Base-by-base conservation (phyloP, 2,329 filamentous ascomycete genomes). In the Epichloe sibirici region DNA sequence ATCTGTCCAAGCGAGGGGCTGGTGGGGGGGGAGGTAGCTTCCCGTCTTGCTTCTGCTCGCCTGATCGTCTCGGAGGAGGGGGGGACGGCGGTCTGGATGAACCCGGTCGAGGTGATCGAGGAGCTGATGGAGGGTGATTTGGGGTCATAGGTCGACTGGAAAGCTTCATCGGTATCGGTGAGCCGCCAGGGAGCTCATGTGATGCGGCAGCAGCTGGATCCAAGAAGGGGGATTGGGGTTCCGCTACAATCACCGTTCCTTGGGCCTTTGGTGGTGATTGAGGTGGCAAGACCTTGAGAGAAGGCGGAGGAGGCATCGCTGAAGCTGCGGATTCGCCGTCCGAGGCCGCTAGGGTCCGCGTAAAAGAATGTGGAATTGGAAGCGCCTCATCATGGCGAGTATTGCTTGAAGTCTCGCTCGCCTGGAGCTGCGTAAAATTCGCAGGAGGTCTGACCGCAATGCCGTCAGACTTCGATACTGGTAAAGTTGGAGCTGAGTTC, bases 1-100 rank as follows among this genome's bases (percentile, higher is more conserved):
- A 66, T 66, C 94, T 95, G 42, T 88, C 87, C 34, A 83, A 82
- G 51, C 90, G 82, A 65, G 94, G 93, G 39, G 90, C 77, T 1
- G 86, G 85, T 4, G 89, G 88, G 88, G 87, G 87, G 4, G 75
- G 74, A 28, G 69, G 67, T 51, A 66, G 55, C 51, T 64, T 74
- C 56, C 59, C 48, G 35, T 77, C 74, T 52, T 79, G 70, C 53
- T 73, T 73, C 3, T 79, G 58, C 61, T 84, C 82, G 5, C 66
- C 75, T n/a, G 81, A 85, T 56, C 81, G 73, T 58, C 81, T 71
- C 2, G 81, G 81, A 1, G 81, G 82, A 3, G 81, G 81, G 2
- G 81, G 2, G 81, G 82, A 84, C 8, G 81, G 81, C 4, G 80
- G 78, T 45, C 74, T 74, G 4, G 75, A 73, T 4, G 71, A 62